Evolutionary conservation across 2,329 filamentous ascomycete species (phyloP), one percentile per base, ranked within the genome.

Genomic region (Apiospora rasikravindrae): DNA sequence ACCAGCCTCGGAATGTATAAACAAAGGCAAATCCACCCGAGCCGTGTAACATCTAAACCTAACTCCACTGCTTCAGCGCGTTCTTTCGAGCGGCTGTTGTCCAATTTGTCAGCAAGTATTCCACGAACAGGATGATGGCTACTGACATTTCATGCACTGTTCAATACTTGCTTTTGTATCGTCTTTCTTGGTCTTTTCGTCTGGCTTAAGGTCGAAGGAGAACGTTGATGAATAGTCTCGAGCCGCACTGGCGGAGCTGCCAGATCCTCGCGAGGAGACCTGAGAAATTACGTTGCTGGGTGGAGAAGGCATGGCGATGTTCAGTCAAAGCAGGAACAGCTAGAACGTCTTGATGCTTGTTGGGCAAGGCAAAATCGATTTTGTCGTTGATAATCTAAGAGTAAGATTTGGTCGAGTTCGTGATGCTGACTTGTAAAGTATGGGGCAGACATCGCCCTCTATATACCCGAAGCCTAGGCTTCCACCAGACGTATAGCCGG

Each of bases 11-110:
- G 26, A 37, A 22, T 0, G 8, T 11, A 3, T 8, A 37, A 7
- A 22, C 7, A 61, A 37, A 13, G 24, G 22, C 8, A 13, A 64
- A 8, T 64, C 29, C 29, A 40, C 29, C 29, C 7, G 11, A 64
- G 19, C 10, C 29, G 2, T n/a, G 19, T 0, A n/a, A 19, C n/a
- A 37, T n/a, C 19, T 0, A 4, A 40, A n/a, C 19, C 49, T 51
- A 64, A 64, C 57, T 64, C 57, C 57, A 64, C 19, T 64, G 57
- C 33, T 16, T 37, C 29, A 64, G n/a, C 14, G 57, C 57, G 10
- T 64, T 64, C 29, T 13, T 24, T 14, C 33, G 57, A 14, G 22
- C 33, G 22, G 33, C 57, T 64, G 13, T 24, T 14, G 19, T 14
- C 3, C 57, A 13, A 11, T 19, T 2, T 2, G 33, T 64, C 40